These are phyloP conservation scores for Annulohypoxylon bovei DNA, from an alignment of 495 filamentous ascomycete genomes.

Conservation along the genomic window DNA sequence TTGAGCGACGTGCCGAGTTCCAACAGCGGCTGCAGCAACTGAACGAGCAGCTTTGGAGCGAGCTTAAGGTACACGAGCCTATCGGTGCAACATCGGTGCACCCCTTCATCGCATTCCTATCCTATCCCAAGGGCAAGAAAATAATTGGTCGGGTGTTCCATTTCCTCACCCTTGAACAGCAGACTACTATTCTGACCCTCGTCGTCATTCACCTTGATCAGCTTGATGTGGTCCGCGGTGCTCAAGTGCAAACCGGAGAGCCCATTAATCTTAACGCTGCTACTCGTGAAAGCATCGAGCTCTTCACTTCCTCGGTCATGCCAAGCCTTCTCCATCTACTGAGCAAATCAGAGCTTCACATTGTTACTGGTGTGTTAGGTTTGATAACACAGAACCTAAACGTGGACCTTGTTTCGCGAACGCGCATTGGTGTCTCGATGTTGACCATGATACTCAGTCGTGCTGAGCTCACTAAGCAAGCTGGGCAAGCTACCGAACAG, in stretches of 20 bases:
- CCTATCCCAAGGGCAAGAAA: conserved; percentile 95
- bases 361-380: conserved; percentile 87
- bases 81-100: conserved; percentile 80
- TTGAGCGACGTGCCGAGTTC: conserved; percentile 78
- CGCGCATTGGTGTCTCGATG: conserved; percentile 85
- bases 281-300: conserved; percentile 88
- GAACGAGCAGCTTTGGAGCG: conserved; percentile 83
- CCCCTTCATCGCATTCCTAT: conserved; percentile 96
- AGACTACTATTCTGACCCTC: conserved; percentile 92
- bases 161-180: conserved; percentile 89
- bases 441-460: conserved; percentile 95
- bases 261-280: conserved; percentile 70
- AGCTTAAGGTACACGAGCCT: conserved; percentile 89
- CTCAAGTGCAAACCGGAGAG: conserved; percentile 73
- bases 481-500: conserved; percentile 70
- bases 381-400: conserved; percentile 85
- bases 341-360: conserved; percentile 87
- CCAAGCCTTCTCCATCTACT: conserved; percentile 87
- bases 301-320: conserved; percentile 89
- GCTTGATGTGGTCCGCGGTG: conserved; percentile 85
- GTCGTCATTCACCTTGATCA: conserved; percentile 93
- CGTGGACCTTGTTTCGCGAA: conserved; percentile 78
- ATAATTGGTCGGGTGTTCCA: conserved; percentile 94
- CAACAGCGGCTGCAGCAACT: conserved; percentile 78
- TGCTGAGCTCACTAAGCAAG: conserved; percentile 90